A percentile compares a stretch with the other conserved stretches of the same genome.
These are phyloP conservation scores for Jimgerdemannia flammicorona DNA, from an alignment of 192 early-diverging fungal genomes.

Conservation along the genomic window DNA sequence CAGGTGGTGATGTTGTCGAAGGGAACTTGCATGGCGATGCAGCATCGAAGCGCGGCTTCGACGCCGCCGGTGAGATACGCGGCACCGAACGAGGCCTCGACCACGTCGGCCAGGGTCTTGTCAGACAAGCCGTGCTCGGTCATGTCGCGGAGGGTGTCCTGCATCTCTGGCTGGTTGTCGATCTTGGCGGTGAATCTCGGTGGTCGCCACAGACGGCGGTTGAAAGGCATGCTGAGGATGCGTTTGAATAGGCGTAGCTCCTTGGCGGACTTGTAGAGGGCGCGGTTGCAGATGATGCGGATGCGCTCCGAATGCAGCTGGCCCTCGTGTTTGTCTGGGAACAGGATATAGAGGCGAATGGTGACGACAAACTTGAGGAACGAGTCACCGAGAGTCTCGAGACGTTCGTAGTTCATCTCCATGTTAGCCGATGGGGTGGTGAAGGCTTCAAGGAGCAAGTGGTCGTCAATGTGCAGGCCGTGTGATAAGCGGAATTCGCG, in stretches of 20 bases:
- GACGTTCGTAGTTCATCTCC: constrained; percentile 78
- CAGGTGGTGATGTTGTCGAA: constrained; percentile 51
- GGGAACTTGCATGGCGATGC: constrained; percentile 52
- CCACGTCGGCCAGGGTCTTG: constrained; percentile 81
- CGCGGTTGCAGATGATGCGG: constrained; percentile 70
- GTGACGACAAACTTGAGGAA: constrained; percentile 78
- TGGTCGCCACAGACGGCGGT: constrained; percentile 51
- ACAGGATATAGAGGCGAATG: constrained; percentile 69
- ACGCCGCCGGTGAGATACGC: constrained; percentile 57
- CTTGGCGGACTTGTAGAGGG: constrained; percentile 57
- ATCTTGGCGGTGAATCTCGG: constrained; percentile 27
- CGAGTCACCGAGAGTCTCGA: constrained; percentile 88
- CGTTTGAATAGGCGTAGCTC: constrained; percentile 50
- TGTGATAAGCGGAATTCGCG: constrained; percentile 37
- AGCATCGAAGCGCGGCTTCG: constrained; percentile 45
- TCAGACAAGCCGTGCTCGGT: constrained; percentile 59
- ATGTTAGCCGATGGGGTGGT: constrained; percentile 67
- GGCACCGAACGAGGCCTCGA: constrained; percentile 83
- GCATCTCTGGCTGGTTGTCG: constrained; percentile 20
- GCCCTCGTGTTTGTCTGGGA: constrained; percentile 77
- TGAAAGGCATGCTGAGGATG: constrained; percentile 63
- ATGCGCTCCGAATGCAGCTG: constrained; percentile 70
- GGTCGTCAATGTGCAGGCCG: constrained; percentile 33
- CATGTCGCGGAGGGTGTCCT: constrained; percentile 13
- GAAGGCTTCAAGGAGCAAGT: constrained; percentile 60